Conservation (phyloP, 306 rosid genomes). For the Trifolium fragiferum region DNA sequence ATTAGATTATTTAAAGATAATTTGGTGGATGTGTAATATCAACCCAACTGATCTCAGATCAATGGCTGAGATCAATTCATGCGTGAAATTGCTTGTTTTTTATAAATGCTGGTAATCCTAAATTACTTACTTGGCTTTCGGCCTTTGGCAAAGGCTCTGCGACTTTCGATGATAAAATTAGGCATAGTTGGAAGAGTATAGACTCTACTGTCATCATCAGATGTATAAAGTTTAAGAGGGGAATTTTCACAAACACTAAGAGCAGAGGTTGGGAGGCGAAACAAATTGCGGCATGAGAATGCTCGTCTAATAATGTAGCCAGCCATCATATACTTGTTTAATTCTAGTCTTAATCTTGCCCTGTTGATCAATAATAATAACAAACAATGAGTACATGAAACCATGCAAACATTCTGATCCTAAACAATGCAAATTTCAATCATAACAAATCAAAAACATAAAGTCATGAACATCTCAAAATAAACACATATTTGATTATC, state of each 20-base stretch:
- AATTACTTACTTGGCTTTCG: slow-evolving; percentile 67
- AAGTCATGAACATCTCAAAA: too few relatives aligned
- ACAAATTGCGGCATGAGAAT: background rate
- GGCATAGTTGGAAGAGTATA: background rate
- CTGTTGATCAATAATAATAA: background rate
- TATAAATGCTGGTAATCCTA: background rate
- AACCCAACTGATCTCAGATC: background rate
- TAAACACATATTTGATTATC: too few relatives aligned
- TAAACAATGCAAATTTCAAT: background rate
- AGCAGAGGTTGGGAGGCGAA: background rate
- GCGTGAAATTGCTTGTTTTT: background rate
- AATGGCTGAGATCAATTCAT: background rate
- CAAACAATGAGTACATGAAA: background rate
- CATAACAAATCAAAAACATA: too few relatives aligned
- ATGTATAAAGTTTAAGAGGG: background rate
- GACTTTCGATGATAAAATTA: slow-evolving; percentile 58
- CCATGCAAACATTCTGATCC: background rate
- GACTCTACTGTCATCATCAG: background rate
- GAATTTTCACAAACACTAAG: slow-evolving; percentile 20
- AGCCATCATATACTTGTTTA: slow-evolving; percentile 13
- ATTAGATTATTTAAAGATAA: too few relatives aligned
- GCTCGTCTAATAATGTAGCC: slow-evolving; percentile 1
- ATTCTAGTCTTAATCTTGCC: background rate
- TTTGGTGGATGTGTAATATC: background rate
- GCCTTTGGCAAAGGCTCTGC: slow-evolving; percentile 88